A percentile compares a stretch with the other conserved stretches of the same genome.
phyloP scores from a whole-genome alignment of 164 flowering plant species.

The Kingdonia uniflora region DNA sequence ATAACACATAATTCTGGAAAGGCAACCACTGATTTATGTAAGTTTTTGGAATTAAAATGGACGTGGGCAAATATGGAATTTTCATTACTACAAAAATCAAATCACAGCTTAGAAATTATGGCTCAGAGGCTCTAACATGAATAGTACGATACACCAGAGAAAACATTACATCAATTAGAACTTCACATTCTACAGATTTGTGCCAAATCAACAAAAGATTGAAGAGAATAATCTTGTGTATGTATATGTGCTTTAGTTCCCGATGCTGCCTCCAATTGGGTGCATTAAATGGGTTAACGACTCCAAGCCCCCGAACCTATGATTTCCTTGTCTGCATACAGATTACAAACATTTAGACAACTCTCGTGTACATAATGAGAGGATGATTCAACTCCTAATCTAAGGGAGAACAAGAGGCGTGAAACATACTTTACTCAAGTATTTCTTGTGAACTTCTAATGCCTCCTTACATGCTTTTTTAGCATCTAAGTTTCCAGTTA shows the following conservation, averaged over 20 bases:
- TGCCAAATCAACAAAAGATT: too few relatives aligned
- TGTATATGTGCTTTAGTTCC: background rate
- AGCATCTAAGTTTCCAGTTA: constrained; percentile 67
- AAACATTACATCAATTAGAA: too few relatives aligned
- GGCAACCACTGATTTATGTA: too few relatives aligned
- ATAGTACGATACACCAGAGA: too few relatives aligned
- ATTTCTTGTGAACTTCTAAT: constrained; percentile 68
- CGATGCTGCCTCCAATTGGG: constrained; percentile 5
- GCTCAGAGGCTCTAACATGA: too few relatives aligned
- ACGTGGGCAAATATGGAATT: too few relatives aligned
- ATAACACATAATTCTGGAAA: too few relatives aligned
- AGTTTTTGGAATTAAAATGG: too few relatives aligned
- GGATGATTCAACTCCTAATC: background rate
- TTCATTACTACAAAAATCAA: too few relatives aligned
- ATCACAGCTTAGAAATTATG: too few relatives aligned
- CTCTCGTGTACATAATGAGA: background rate
- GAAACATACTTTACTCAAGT: constrained; percentile 19
- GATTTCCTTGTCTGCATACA: constrained; percentile 17
- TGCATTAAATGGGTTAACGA: background rate
- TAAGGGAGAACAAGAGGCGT: background rate
- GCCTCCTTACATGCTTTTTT: constrained; percentile 72
- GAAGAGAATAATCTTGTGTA: too few relatives aligned
- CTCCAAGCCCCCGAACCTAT: constrained; percentile 1
- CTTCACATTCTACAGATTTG: too few relatives aligned
- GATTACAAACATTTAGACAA: background rate